These are phyloP conservation scores for Colletotrichum liaoningense DNA, from an alignment of 2,329 filamentous ascomycete species.

Conservation along the genomic window DNA sequence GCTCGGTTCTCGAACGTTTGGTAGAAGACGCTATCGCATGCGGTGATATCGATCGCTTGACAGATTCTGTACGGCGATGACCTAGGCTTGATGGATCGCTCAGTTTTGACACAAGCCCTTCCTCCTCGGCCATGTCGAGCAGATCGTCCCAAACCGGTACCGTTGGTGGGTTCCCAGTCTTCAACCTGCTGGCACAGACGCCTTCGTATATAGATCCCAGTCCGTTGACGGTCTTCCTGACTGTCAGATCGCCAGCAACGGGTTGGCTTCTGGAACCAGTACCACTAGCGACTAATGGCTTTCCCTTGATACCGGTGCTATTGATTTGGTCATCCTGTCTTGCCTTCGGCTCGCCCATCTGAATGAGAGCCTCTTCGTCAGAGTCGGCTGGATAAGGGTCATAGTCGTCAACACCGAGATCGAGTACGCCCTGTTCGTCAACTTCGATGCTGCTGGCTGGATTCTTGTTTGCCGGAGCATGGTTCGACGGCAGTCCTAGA, in stretches of 20 bases:
- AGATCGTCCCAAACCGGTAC: constrained; percentile 53
- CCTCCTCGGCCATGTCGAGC: constrained; percentile 52
- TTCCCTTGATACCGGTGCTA: background rate
- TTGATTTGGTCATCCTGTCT: background rate
- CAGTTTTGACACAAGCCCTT: constrained; percentile 50
- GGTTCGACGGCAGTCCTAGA: constrained; percentile 52
- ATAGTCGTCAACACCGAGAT: constrained; percentile 58
- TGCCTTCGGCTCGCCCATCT: constrained; percentile 37
- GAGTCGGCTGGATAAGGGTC: constrained; percentile 62
- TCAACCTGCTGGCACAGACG: constrained; percentile 56
- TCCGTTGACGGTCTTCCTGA: constrained; percentile 32
- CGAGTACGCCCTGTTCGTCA: constrained; percentile 70
- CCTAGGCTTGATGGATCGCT: background rate
- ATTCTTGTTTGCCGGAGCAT: constrained; percentile 42
- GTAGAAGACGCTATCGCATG: background rate
- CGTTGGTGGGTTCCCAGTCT: constrained; percentile 47
- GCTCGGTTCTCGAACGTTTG: constrained; percentile 13
- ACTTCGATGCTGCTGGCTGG: constrained; percentile 66
- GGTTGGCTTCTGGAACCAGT: background rate
- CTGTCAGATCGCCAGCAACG: background rate
- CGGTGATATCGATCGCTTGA: constrained; percentile 18
- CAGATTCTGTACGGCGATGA: background rate
- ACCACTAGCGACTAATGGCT: background rate
- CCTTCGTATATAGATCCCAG: constrained; percentile 45
- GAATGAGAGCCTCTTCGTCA: constrained; percentile 60